Evolutionary conservation across 1,284 basidiomycete genomes (phyloP), one percentile per base, ranked within the genome.

Genomic region (Tremellales sp.): DNA sequence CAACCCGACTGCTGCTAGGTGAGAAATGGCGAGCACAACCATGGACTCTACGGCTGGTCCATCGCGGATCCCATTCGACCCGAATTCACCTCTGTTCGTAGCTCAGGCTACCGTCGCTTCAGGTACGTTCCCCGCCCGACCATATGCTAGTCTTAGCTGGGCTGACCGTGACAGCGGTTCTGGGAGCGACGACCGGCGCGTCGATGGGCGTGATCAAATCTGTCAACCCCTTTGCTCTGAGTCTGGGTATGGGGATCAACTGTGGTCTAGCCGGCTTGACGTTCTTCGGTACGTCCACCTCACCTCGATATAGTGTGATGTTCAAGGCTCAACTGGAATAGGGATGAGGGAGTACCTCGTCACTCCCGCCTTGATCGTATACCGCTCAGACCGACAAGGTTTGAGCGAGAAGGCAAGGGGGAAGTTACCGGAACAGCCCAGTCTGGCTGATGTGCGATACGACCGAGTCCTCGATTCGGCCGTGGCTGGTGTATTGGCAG

Each of bases 261-360:
- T 58, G 62, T 29, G 56, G 62, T 29, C 48, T 72, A 19, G 60
- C 58, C 1, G 60, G 66, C 0, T 43, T 73, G 8, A 54, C 64
- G 2, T 72, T 73, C 52, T 72, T 69, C 49, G 65, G 70, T 64
- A 23, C 45, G 60, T 55, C 19, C 36, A 11, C 19, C 19, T 33
- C 29, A 8, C 29, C 29, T 33, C n/a, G 8, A n/a, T 33, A n/a
- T 21, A 39, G 36, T 7, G 8, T 39, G 36, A 19, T 11, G 19
- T 17, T 39, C n/a, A 12, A 24, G 4, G 31, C 25, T 31, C 44
- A 69, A n/a, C n/a, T n/a, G n/a, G n/a, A n/a, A n/a, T n/a, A n/a
- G 68, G 62, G 24, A 46, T 70, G 13, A 45, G 73, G 50, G 73
- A 74, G 60, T 73, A 73, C 54, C 23, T 71, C 48, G 57, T 74